phyloP scores from a whole-genome alignment of 345 rosid genomes.

The Ceriops decandra region DNA sequence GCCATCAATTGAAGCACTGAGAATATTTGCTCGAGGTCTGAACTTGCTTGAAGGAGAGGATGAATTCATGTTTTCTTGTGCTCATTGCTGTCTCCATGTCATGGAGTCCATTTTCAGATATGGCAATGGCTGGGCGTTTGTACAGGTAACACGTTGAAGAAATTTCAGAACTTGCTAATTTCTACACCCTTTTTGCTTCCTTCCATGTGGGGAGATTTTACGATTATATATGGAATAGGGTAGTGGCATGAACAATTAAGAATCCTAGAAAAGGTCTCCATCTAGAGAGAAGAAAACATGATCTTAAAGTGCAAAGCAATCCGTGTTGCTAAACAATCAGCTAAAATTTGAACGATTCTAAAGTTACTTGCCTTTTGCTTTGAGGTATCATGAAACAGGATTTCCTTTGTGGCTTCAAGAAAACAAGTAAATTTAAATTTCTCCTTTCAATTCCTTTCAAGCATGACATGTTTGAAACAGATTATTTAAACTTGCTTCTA shows the following conservation, averaged over 20 bases:
- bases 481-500: conserved; percentile 5
- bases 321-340: no score
- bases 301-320: no score
- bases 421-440: conserved; percentile 5
- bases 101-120: conserved; percentile 70
- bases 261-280: no score
- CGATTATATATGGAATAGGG: no score
- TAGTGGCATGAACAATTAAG: no score
- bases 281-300: no score
- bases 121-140: conserved; percentile 99
- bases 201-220: neutral
- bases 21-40: conserved; percentile 77
- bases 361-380: no score
- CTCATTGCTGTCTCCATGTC: conserved; percentile 86
- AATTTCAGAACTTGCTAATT: no score
- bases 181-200: neutral
- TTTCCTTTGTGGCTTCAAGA: neutral
- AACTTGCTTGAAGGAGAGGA: conserved; percentile 96
- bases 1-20: conserved; percentile 81
- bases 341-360: no score
- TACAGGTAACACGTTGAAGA: conserved; percentile 54
- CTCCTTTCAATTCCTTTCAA: neutral
- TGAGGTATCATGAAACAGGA: neutral
- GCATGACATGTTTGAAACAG: neutral
- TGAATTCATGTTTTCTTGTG: conserved; percentile 98